Conservation (phyloP, 768 basidiomycete genomes). For the Gymnopilus junonius region DNA sequence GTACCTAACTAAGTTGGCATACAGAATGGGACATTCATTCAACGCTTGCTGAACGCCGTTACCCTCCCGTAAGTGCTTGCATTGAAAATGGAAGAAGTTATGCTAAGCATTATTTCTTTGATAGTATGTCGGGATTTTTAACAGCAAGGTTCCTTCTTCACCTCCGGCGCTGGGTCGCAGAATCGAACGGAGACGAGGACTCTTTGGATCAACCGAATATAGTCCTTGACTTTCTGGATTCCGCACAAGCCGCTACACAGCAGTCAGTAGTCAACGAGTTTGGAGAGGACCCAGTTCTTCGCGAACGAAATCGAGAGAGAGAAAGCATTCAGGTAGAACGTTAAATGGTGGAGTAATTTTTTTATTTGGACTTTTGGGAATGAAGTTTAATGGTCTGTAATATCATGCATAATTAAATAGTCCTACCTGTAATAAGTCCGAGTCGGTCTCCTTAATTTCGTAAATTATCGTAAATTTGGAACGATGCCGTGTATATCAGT, state of each 20-base stretch:
- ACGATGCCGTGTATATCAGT: no score
- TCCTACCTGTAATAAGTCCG: no score
- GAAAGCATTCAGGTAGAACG: not conserved
- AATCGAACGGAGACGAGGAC: not conserved
- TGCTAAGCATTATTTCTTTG: not conserved
- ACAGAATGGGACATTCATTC: conserved; percentile 13
- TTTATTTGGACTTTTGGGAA: no score
- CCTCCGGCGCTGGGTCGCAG: conserved; percentile 14
- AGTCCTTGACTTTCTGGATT: not conserved
- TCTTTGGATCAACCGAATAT: not conserved
- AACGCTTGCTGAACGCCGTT: conserved; percentile 17
- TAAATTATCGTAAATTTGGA: no score
- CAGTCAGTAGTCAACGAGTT: conserved; percentile 2
- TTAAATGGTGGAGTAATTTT: not conserved
- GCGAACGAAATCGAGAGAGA: not conserved
- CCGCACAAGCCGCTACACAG: not conserved
- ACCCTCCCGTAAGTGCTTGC: conserved; percentile 14
- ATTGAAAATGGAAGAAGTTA: not conserved
- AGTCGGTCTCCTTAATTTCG: no score
- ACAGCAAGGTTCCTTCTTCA: conserved; percentile 23
- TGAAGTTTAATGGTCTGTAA: no score
- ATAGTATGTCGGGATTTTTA: conserved; percentile 12
- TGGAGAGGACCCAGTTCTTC: conserved; percentile 6
- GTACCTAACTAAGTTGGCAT: no score
- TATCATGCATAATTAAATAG: no score